Evolutionary conservation across 2,329 filamentous ascomycete species (phyloP).

Genomic region (Ophiostoma montium): DNA sequence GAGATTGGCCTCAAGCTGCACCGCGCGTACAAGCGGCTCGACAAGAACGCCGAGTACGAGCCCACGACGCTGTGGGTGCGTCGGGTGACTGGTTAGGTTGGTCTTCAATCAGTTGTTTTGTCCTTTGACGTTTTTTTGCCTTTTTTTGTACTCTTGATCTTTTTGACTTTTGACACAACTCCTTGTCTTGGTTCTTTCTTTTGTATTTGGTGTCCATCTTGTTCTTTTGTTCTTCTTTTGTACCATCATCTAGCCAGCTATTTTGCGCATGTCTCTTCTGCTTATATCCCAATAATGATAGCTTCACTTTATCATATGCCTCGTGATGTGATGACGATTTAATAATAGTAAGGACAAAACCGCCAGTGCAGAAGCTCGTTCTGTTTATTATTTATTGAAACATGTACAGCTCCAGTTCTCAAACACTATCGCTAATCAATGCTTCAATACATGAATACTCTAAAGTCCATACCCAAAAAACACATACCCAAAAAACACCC

Average conservation of each 20-base stretch:
- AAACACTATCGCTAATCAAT: too few species aligned
- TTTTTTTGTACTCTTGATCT: neutral
- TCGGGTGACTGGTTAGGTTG: slow-evolving; percentile 44
- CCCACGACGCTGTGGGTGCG: slow-evolving; percentile 64
- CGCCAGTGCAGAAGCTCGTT: too few species aligned
- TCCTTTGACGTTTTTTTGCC: neutral
- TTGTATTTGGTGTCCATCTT: neutral
- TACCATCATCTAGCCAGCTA: neutral
- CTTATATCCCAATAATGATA: neutral
- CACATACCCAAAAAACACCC: neutral
- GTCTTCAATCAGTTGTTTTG: neutral
- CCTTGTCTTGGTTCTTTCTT: neutral
- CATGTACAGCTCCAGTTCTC: too few species aligned
- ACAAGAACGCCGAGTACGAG: slow-evolving; percentile 50
- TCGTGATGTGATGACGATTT: too few species aligned
- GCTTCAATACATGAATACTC: too few species aligned
- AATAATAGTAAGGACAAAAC: too few species aligned
- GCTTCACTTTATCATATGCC: too few species aligned
- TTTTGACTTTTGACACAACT: neutral
- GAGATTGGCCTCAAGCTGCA: slow-evolving; percentile 64
- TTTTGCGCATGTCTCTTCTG: neutral
- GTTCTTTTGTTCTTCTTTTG: neutral
- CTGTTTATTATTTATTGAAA: too few species aligned
- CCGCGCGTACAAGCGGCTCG: slow-evolving; percentile 59
- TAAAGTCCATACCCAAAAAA: too few species aligned